Percentiles rank a stretch among this genome's conserved stretches.
Conservation (phyloP, 306 rosid species). For the Datisca glomerata region DNA sequence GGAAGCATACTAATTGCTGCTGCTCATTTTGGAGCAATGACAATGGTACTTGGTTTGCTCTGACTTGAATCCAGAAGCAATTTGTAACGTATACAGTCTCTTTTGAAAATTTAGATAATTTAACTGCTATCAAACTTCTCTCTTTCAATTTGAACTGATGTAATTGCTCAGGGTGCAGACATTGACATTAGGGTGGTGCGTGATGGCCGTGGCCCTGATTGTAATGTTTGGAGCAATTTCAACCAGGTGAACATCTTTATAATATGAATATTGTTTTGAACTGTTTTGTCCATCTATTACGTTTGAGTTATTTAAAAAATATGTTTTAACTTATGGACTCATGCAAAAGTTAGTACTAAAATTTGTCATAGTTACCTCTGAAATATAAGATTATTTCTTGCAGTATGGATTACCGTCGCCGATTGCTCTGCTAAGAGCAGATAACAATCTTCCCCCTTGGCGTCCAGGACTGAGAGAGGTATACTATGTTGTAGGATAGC, state of each 20-base stretch:
- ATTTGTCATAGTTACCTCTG: no score
- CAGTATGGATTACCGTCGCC: slow-evolving; percentile 87
- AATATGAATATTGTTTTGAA: slow-evolving; percentile 8
- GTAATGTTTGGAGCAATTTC: slow-evolving; percentile 97
- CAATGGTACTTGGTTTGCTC: slow-evolving; percentile 48
- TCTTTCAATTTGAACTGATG: slow-evolving; percentile 19
- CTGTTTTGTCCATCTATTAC: background rate
- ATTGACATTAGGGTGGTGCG: slow-evolving; percentile 97
- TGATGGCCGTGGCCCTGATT: slow-evolving; percentile 94
- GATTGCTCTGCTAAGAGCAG: slow-evolving; percentile 76
- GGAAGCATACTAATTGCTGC: slow-evolving; percentile 91
- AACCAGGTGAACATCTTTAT: slow-evolving; percentile 57
- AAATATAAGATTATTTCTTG: no score
- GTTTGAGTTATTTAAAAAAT: no score
- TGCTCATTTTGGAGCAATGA: slow-evolving; percentile 94
- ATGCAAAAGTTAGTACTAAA: no score
- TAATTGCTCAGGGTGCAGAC: slow-evolving; percentile 81
- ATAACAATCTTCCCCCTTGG: slow-evolving; percentile 97
- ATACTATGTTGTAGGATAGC: background rate
- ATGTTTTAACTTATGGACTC: background rate
- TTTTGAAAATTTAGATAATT: slow-evolving; percentile 5
- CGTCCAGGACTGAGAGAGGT: slow-evolving; percentile 88
- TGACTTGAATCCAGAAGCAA: background rate
- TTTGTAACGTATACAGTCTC: no score
- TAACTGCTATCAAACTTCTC: slow-evolving; percentile 2